Conservation (phyloP, 306 rosid species). For the Canavalia ensiformis region DNA sequence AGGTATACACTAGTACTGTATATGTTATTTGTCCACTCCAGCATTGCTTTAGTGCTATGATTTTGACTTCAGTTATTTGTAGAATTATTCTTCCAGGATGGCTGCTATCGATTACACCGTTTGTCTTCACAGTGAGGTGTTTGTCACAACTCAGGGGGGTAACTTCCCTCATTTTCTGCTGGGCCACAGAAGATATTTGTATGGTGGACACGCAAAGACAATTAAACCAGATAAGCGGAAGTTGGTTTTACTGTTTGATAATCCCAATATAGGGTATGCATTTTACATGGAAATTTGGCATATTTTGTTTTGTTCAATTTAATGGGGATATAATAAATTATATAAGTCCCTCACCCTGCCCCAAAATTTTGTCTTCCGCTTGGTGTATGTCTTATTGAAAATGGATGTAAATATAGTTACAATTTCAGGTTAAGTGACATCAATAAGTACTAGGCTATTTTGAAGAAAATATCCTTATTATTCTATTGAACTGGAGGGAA, state of each 20-base stretch:
- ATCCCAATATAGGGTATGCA: conserved; percentile 85
- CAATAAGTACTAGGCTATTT: not conserved
- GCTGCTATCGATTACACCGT: conserved; percentile 98
- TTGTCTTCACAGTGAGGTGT: conserved; percentile 97
- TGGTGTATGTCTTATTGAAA: not conserved
- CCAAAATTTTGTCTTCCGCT: not conserved
- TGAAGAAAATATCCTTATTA: conserved; percentile 26
- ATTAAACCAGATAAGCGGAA: conserved; percentile 97
- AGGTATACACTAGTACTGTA: conserved; percentile 55
- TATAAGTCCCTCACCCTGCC: not conserved
- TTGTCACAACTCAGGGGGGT: conserved; percentile 99
- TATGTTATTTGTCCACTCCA: conserved; percentile 24
- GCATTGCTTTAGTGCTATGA: conserved; percentile 35
- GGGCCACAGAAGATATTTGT: conserved; percentile 97
- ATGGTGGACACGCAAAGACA: conserved; percentile 94
- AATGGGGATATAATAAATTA: conserved; percentile 13
- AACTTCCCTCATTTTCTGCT: conserved; percentile 97
- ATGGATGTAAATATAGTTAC: conserved; percentile 18
- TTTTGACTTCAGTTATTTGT: conserved; percentile 62
- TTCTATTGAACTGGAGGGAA: conserved; percentile 21
- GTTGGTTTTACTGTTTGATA: conserved; percentile 85
- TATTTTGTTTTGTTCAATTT: conserved; percentile 35
- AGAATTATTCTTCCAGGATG: conserved; percentile 99
- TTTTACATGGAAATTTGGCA: not conserved
- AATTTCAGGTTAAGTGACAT: conserved; percentile 19